phyloP scores from a whole-genome alignment of 345 rosid genomes.

The Noccaea caerulescens region DNA sequence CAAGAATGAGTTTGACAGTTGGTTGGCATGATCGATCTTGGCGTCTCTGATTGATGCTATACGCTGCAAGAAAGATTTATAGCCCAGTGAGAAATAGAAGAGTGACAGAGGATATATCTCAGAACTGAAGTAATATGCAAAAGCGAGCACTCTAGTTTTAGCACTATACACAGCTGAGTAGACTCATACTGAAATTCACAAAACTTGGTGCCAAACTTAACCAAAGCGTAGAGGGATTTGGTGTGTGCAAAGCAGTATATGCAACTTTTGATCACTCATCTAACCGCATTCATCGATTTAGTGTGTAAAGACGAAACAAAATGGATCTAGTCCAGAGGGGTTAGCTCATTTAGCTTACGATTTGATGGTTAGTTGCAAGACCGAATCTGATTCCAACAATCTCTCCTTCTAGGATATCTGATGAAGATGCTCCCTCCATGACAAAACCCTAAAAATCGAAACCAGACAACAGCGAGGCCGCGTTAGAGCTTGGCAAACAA shows the following conservation, averaged over 20 bases:
- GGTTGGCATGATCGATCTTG: conserved; percentile 67
- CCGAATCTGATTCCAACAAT: conserved; percentile 70
- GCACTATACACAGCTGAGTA: conserved; percentile 6
- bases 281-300: neutral
- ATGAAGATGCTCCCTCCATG: conserved; percentile 60
- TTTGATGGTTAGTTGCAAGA: conserved; percentile 69
- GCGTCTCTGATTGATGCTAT: conserved; percentile 76
- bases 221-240: neutral
- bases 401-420: conserved; percentile 61
- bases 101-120: conserved; percentile 12
- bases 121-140: conserved; percentile 10
- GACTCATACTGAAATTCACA: neutral
- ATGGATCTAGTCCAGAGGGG: conserved; percentile 13
- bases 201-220: conserved; percentile 5
- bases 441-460: conserved; percentile 20
- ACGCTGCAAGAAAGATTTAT: conserved; percentile 45
- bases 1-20: conserved; percentile 79
- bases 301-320: conserved; percentile 9
- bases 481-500: conserved; percentile 3
- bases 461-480: conserved; percentile 3
- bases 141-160: neutral
- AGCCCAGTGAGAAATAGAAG: conserved; percentile 15
- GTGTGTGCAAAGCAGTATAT: neutral
- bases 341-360: conserved; percentile 57
- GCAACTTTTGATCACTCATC: conserved; percentile 7